phyloP scores from a whole-genome alignment of 2,329 filamentous ascomycete genomes.

The Colletotrichum siamense region DNA sequence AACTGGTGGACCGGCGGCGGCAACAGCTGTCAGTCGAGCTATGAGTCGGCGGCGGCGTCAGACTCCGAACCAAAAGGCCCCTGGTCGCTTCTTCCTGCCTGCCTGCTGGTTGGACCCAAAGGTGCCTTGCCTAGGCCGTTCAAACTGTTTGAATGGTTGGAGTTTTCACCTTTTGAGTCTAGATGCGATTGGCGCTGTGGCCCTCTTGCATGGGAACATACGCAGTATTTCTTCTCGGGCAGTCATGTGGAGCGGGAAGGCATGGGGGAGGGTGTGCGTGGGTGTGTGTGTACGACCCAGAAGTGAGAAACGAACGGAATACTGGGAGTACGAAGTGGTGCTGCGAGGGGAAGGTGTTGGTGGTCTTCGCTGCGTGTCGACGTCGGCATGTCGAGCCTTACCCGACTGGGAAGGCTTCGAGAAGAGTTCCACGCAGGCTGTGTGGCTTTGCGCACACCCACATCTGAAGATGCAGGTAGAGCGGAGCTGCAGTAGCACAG shows the following conservation, averaged over 20 bases:
- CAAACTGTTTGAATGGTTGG: background rate
- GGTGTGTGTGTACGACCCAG: background rate
- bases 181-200: background rate
- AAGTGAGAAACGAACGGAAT: background rate
- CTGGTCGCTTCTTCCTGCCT: background rate
- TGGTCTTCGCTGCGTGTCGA: background rate
- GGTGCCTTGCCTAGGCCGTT: background rate
- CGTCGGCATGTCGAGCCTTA: background rate
- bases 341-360: background rate
- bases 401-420: constrained; percentile 16
- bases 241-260: constrained; percentile 14
- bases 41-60: background rate
- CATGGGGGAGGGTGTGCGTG: background rate
- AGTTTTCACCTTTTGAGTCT: background rate
- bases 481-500: background rate
- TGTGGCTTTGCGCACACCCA: constrained; percentile 16
- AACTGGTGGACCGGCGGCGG: constrained; percentile 9
- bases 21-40: background rate
- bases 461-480: background rate
- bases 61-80: background rate
- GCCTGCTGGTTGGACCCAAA: background rate
- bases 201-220: background rate
- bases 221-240: background rate
- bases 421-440: constrained; percentile 12
- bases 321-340: background rate